Evolutionary conservation across 169 alveolate species (phyloP).

Genomic region (Plasmodium knowlesi): DNA sequence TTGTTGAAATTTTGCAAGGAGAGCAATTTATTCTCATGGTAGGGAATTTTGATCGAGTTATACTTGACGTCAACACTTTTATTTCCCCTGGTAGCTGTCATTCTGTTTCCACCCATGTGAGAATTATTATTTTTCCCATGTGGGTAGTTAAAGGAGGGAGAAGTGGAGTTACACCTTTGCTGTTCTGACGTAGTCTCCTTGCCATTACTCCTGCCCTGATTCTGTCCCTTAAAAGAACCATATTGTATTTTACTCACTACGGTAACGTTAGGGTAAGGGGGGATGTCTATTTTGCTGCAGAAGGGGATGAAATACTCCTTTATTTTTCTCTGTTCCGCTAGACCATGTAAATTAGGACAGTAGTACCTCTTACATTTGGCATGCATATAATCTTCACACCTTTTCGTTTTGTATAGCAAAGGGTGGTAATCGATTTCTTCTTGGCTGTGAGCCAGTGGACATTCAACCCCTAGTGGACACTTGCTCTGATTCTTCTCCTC

Average conservation of each 20-base stretch:
- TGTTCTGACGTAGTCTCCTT: not conserved
- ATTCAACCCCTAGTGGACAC: constrained; percentile 89
- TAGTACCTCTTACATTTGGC: constrained; percentile 88
- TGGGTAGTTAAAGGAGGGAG: not conserved
- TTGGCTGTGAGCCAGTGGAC: constrained; percentile 87
- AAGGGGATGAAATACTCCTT: constrained; percentile 83
- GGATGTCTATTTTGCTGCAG: constrained; percentile 81
- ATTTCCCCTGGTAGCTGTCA: not conserved
- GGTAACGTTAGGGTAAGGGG: constrained; percentile 83
- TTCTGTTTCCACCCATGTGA: not conserved
- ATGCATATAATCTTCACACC: constrained; percentile 82
- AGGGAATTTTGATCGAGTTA: constrained; percentile 14
- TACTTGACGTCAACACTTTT: not conserved
- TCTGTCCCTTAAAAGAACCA: constrained; percentile 71
- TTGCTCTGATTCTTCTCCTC: constrained; percentile 40
- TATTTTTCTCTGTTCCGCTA: constrained; percentile 87
- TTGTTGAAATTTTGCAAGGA: not conserved
- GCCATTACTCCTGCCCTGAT: not conserved
- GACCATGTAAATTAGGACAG: constrained; percentile 88
- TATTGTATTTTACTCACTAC: constrained; percentile 82
- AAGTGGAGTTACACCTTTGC: not conserved
- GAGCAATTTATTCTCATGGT: not conserved
- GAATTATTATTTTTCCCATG: not conserved
- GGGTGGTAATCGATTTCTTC: constrained; percentile 90
- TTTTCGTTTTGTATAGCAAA: constrained; percentile 84